phyloP scores from a whole-genome alignment of 352 stramenopile species.

The Phytophthora fragariaefolia region DNA sequence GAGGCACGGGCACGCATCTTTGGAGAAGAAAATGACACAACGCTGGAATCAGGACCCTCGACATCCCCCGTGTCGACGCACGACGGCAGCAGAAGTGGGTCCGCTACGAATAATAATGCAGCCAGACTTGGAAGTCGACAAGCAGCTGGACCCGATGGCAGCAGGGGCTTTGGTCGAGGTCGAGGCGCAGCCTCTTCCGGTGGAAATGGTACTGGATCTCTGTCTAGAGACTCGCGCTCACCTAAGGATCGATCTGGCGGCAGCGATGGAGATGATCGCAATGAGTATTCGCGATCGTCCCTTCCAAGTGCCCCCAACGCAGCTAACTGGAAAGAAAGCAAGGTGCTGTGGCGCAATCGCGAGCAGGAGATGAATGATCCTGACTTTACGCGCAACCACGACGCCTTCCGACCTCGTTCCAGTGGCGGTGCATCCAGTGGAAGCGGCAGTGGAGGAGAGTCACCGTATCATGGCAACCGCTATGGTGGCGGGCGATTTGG shows the following conservation, averaged over 20 bases:
- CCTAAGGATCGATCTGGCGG: constrained; percentile 18
- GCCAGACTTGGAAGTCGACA: constrained; percentile 45
- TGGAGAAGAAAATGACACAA: constrained; percentile 59
- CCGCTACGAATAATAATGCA: constrained; percentile 8
- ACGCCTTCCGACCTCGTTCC: constrained; percentile 61
- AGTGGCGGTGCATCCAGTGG: constrained; percentile 39
- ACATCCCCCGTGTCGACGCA: constrained; percentile 28
- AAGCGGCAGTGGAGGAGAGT: constrained; percentile 40
- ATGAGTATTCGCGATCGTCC: constrained; percentile 22
- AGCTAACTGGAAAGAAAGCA: constrained; percentile 88
- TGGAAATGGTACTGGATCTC: constrained; percentile 2
- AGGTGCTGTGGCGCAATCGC: constrained; percentile 94
- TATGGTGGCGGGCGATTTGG: constrained; percentile 34
- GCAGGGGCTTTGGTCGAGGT: constrained; percentile 47
- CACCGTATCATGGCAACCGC: constrained; percentile 42
- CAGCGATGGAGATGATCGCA: constrained; percentile 14
- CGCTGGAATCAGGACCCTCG: constrained; percentile 32
- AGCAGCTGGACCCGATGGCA: constrained; percentile 63
- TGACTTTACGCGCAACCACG: constrained; percentile 89
- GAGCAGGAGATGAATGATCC: constrained; percentile 95
- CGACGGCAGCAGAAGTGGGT: constrained; percentile 13
- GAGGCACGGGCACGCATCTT: constrained; percentile 96
- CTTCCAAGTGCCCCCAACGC: constrained; percentile 38
- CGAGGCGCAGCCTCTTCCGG: constrained; percentile 3
- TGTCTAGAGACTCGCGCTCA: constrained; percentile 17